Conservation (phyloP, 2,329 filamentous ascomycete species). For the Colletotrichum shisoi region DNA sequence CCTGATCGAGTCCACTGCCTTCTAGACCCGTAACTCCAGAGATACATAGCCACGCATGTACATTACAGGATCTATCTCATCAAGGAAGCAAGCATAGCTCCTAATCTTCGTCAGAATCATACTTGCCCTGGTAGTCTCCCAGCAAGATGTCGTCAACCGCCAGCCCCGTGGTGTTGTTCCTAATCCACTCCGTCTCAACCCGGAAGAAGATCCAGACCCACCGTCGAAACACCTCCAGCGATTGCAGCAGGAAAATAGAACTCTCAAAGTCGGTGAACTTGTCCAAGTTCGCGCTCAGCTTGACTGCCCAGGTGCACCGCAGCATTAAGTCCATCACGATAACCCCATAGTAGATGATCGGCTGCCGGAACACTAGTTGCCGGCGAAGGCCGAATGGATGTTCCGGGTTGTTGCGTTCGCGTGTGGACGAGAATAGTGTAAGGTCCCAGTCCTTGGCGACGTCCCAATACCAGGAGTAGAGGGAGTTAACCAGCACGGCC, state of each 20-base stretch:
- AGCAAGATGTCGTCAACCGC: conserved; percentile 76
- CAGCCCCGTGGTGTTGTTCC: conserved; percentile 61
- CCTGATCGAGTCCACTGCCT: conserved; percentile 3
- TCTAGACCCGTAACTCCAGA: conserved; percentile 33
- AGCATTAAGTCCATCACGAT: conserved; percentile 81
- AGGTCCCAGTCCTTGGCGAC: conserved; percentile 97
- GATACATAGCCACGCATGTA: conserved; percentile 24
- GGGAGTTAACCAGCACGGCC: conserved; percentile 80
- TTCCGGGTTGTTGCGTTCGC: conserved; percentile 66
- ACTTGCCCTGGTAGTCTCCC: conserved; percentile 73
- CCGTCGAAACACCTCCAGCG: conserved; percentile 83
- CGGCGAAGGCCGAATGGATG: conserved; percentile 81
- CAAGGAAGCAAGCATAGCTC: conserved; percentile 1
- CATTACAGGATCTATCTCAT: conserved; percentile 33
- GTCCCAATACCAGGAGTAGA: conserved; percentile 99
- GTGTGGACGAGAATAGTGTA: conserved; percentile 72
- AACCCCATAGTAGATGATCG: conserved; percentile 81
- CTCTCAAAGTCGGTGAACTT: conserved; percentile 87
- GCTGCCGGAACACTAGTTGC: conserved; percentile 74
- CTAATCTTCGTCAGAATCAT: conserved; percentile 45
- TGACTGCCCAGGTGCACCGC: conserved; percentile 89
- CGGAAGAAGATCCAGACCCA: conserved; percentile 99
- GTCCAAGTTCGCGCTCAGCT: conserved; percentile 82
- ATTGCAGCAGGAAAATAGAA: conserved; percentile 86
- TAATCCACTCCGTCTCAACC: conserved; percentile 90